These are phyloP conservation scores for Pleurotus giganteus DNA, from an alignment of 768 basidiomycete genomes.

Conservation along the genomic window DNA sequence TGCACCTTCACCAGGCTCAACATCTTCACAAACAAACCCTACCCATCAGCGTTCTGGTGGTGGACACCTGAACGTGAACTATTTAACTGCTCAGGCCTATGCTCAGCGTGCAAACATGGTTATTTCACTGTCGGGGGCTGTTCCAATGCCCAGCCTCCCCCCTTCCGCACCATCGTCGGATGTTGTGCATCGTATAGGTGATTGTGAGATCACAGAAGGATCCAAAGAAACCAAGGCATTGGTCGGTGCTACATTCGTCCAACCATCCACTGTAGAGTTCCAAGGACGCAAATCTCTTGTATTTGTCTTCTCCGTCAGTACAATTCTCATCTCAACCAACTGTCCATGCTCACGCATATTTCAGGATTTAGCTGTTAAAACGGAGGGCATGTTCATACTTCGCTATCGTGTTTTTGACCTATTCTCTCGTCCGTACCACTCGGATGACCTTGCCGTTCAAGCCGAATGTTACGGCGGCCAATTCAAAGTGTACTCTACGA, in stretches of 20 bases:
- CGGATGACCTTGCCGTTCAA: slow-evolving; percentile 41
- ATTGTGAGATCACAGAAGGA: slow-evolving; percentile 42
- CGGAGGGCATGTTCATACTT: slow-evolving; percentile 63
- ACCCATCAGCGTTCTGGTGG: slow-evolving; percentile 11
- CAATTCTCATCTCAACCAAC: slow-evolving; percentile 10
- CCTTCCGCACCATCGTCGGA: slow-evolving; percentile 21
- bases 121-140: not conserved
- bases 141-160: slow-evolving; percentile 6
- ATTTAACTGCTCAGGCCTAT: slow-evolving; percentile 11
- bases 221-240: slow-evolving; percentile 52
- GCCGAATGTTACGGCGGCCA: slow-evolving; percentile 65
- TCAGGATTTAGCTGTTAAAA: slow-evolving; percentile 71
- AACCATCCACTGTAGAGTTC: slow-evolving; percentile 53
- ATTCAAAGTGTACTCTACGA: slow-evolving; percentile 69
- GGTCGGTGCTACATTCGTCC: slow-evolving; percentile 61
- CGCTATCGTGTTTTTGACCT: slow-evolving; percentile 68
- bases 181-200: slow-evolving; percentile 40
- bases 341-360: not conserved
- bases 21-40: slow-evolving; percentile 16
- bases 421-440: slow-evolving; percentile 35
- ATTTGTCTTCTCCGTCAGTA: slow-evolving; percentile 63
- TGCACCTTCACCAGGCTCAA: not conserved
- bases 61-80: slow-evolving; percentile 10
- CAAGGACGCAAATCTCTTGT: slow-evolving; percentile 54
- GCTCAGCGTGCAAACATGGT: not conserved